Percentiles rank a stretch among this genome's conserved stretches.
Conservation (phyloP, 352 stramenopile species). For the Phytophthora pini region DNA sequence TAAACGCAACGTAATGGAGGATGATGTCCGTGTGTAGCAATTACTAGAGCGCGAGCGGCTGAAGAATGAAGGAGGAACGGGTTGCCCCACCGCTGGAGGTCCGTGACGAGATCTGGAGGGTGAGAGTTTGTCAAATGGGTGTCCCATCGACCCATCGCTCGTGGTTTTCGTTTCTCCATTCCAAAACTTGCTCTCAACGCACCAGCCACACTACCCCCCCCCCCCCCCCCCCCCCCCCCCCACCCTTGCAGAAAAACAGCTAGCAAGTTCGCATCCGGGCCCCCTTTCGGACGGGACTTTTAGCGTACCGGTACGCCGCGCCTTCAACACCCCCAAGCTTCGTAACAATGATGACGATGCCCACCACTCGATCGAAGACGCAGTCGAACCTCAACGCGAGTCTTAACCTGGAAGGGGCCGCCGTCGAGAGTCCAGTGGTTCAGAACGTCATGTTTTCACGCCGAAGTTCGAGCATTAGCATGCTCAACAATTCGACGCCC, state of each 20-base stretch:
- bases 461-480: not conserved
- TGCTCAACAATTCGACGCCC: slow-evolving; percentile 15
- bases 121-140: slow-evolving; percentile 14
- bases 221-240: too few species aligned
- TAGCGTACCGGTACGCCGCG: slow-evolving; percentile 14
- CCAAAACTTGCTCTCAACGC: slow-evolving; percentile 11
- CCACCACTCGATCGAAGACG: slow-evolving; percentile 38
- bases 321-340: not conserved
- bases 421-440: too few species aligned
- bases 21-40: slow-evolving; percentile 2
- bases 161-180: slow-evolving; percentile 5
- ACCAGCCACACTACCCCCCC: not conserved
- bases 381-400: slow-evolving; percentile 18
- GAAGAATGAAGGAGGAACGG: slow-evolving; percentile 13
- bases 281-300: slow-evolving; percentile 5
- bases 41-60: not conserved
- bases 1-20: slow-evolving; percentile 16
- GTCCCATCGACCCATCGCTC: not conserved
- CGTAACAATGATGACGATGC: slow-evolving; percentile 18
- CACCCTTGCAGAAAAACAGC: not conserved
- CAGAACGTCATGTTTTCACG: not conserved
- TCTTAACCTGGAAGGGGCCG: slow-evolving; percentile 28
- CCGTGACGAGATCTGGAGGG: slow-evolving; percentile 14
- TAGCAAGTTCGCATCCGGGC: not conserved
- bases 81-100: slow-evolving; percentile 4